Base-by-base conservation (phyloP, 1,284 basidiomycete genomes). In the Peniophora sp. region DNA sequence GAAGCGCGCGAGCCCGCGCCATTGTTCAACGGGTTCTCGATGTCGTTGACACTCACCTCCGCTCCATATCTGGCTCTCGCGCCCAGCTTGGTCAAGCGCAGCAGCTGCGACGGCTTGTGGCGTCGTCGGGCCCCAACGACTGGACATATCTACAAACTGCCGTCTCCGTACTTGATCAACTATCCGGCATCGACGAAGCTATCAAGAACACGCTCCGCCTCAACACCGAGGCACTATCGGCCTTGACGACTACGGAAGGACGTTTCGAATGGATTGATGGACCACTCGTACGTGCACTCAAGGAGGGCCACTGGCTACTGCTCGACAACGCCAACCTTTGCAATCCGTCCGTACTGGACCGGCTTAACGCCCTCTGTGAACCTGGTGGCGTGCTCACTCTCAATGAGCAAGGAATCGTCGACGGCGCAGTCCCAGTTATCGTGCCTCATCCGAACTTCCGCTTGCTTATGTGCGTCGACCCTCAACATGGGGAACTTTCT, bases 241-340 rank as follows among this genome's bases (percentile, higher is more conserved):
- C 58, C 27, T 39, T 44, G 17, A 47, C 54, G 23, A 54, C 53
- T 14, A 57, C 62, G 12, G 60, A 58, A 22, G 85, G 87, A 17
- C 78, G 81, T 15, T 97, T 99, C 63, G 89, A 91, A 60, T 99
- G 97, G 97, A 76, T 93, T 10, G 96, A 99, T 63, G 97, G 97
- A 1, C 92, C 94, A n/a, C 75, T 99, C 17, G 76, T 98, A 24
- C 77, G 75, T 43, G 94, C 97, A 1, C 82, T 99, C 73, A 88
- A 85, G 63, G 70, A 76, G 20, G 97, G 97, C 1, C 75, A 86
- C 57, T 98, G 97, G 95, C 72, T 97, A 47, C 73, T 98, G 43
- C 77, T 99, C 50, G 92, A 97, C 57, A 88, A 88, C 54, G 95
- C 97, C 48, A 99, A 99, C 64, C 75, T 96, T 12, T 99, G 97